Conservation (phyloP, 805 yeast species). For the Yarrowia deformans region DNA sequence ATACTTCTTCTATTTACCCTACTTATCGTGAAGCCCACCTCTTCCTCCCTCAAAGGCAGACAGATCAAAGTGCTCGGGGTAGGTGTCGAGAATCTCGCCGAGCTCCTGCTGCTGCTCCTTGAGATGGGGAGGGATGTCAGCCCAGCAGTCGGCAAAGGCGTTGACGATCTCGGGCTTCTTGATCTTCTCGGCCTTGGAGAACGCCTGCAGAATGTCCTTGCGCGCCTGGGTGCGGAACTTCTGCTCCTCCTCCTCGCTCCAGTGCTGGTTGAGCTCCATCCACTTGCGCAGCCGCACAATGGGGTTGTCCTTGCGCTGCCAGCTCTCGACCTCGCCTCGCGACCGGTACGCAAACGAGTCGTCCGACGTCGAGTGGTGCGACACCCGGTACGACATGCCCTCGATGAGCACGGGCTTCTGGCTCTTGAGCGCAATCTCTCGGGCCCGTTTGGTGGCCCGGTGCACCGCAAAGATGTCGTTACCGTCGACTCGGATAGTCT, state of each 20-base stretch:
- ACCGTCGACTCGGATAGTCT: constrained; percentile 51
- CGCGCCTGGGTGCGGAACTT: constrained; percentile 44
- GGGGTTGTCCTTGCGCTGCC: constrained; percentile 51
- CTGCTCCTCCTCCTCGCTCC: constrained; percentile 49
- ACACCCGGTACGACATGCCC: constrained; percentile 51
- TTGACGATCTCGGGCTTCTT: constrained; percentile 47
- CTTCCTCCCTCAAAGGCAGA: constrained; percentile 45
- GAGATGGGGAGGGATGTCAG: constrained; percentile 44
- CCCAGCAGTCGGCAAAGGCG: constrained; percentile 47
- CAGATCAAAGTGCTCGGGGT: constrained; percentile 48
- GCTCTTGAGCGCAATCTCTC: constrained; percentile 45
- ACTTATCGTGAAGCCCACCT: constrained; percentile 43
- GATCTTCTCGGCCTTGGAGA: constrained; percentile 48
- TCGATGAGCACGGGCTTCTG: constrained; percentile 49
- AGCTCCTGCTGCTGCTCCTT: constrained; percentile 48
- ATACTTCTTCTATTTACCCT: too few relatives aligned
- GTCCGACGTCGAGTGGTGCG: constrained; percentile 51
- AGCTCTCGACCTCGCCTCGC: constrained; percentile 49
- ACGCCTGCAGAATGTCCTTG: constrained; percentile 45
- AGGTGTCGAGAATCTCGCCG: constrained; percentile 45
- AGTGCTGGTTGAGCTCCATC: constrained; percentile 46
- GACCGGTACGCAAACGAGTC: constrained; percentile 52
- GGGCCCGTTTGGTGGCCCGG: constrained; percentile 46
- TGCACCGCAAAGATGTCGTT: constrained; percentile 49
- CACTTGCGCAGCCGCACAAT: constrained; percentile 49